Percentiles rank a stretch among this genome's conserved stretches.
Conservation (phyloP, 1,284 basidiomycete species). For the Vanrija pseudolonga region DNA sequence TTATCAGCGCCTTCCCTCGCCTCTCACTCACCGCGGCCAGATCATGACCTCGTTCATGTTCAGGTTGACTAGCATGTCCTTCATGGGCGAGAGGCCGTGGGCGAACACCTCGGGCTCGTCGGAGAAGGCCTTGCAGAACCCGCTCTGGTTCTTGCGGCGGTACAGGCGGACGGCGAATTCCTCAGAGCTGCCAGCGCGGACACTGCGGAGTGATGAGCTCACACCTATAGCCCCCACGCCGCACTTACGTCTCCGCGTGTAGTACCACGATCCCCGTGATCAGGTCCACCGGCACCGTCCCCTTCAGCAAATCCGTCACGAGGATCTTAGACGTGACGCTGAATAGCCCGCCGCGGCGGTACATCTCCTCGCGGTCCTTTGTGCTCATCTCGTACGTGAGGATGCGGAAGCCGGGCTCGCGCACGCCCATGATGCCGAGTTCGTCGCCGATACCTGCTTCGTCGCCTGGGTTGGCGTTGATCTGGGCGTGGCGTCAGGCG, state of each 20-base stretch:
- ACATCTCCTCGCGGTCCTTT: slow-evolving; percentile 76
- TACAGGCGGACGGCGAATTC: slow-evolving; percentile 88
- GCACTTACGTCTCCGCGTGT: slow-evolving; percentile 80
- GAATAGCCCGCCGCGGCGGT: slow-evolving; percentile 81
- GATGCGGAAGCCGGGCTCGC: slow-evolving; percentile 76
- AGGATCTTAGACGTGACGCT: slow-evolving; percentile 92
- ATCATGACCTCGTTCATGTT: slow-evolving; percentile 83
- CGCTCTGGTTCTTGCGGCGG: slow-evolving; percentile 77
- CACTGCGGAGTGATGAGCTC: no score
- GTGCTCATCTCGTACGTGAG: slow-evolving; percentile 79
- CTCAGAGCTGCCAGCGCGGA: slow-evolving; percentile 62
- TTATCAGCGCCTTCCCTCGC: background rate
- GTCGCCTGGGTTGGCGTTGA: slow-evolving; percentile 79
- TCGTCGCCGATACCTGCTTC: slow-evolving; percentile 89
- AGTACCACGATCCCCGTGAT: slow-evolving; percentile 92
- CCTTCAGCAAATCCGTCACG: slow-evolving; percentile 88
- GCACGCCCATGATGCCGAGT: slow-evolving; percentile 83
- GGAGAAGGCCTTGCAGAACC: slow-evolving; percentile 95
- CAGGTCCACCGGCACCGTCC: slow-evolving; percentile 74
- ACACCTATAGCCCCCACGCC: no score
- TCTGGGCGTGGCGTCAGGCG: slow-evolving; percentile 18
- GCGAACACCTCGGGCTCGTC: slow-evolving; percentile 94
- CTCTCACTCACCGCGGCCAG: slow-evolving; percentile 71
- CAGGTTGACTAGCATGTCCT: slow-evolving; percentile 88
- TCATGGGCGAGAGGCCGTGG: slow-evolving; percentile 82